phyloP scores from a whole-genome alignment of 2,329 filamentous ascomycete genomes.

The Colletotrichum lini region DNA sequence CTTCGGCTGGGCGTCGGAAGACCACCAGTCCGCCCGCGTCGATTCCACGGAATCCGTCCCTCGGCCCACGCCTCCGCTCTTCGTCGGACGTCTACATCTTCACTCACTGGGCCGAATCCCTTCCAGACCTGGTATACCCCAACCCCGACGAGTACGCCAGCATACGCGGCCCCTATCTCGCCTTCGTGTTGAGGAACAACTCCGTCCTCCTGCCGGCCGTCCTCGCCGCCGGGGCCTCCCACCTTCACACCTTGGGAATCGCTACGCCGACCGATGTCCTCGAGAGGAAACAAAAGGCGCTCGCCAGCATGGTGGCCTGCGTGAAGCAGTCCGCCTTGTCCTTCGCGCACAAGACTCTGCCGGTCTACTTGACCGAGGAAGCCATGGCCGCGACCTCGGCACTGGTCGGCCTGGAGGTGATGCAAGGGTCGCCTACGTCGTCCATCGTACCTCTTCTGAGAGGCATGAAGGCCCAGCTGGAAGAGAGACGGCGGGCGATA shows the following conservation, averaged over 20 bases:
- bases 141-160: conserved; percentile 10
- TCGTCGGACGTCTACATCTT: too few relatives aligned
- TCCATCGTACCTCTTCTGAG: background rate
- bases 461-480: too few relatives aligned
- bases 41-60: too few relatives aligned
- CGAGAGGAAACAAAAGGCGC: conserved; percentile 33
- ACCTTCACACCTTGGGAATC: conserved; percentile 9
- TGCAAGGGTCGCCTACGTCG: conserved; percentile 20
- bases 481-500: too few relatives aligned
- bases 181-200: conserved; percentile 25
- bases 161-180: conserved; percentile 27
- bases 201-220: conserved; percentile 2
- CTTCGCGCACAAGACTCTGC: background rate
- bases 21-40: too few relatives aligned
- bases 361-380: conserved; percentile 15
- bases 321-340: background rate
- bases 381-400: too few relatives aligned
- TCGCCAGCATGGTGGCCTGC: conserved; percentile 17
- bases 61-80: too few relatives aligned
- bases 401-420: conserved; percentile 27
- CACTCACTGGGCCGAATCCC: too few relatives aligned
- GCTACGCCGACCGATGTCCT: conserved; percentile 22
- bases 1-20: too few relatives aligned
- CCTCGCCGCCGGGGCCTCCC: too few relatives aligned
- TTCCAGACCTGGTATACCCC: too few relatives aligned